A percentile compares a stretch with the other conserved stretches of the same genome.
Evolutionary conservation across 768 basidiomycete genomes (phyloP).

Genomic region (Auricularia cornea): DNA sequence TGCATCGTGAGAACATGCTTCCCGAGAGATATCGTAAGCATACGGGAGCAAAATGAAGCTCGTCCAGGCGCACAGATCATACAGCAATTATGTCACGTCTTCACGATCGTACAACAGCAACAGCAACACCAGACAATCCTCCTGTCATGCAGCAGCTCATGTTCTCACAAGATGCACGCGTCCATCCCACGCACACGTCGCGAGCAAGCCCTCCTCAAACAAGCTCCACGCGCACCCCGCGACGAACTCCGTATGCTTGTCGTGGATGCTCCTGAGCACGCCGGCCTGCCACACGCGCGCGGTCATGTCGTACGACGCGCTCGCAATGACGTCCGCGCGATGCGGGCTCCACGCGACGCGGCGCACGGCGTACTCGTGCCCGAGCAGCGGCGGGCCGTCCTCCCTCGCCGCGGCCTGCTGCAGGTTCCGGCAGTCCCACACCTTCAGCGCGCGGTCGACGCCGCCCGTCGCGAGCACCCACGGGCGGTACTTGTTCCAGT

Average conservation of each 20-base stretch:
- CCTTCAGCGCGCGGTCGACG: constrained; percentile 65
- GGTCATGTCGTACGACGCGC: constrained; percentile 90
- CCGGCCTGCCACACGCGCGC: constrained; percentile 59
- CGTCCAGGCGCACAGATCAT: no score
- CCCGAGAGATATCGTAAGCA: no score
- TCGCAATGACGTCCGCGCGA: constrained; percentile 28
- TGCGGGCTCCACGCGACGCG: constrained; percentile 73
- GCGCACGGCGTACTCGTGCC: constrained; percentile 86
- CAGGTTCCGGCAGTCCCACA: constrained; percentile 89
- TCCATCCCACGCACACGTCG: constrained; percentile 84
- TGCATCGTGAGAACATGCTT: no score
- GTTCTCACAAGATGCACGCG: background rate
- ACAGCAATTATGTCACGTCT: no score
- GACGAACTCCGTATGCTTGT: constrained; percentile 91
- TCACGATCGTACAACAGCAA: no score
- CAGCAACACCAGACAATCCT: no score
- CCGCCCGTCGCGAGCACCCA: constrained; percentile 68
- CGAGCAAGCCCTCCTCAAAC: constrained; percentile 78
- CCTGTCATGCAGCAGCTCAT: no score
- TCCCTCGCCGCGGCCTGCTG: constrained; percentile 57
- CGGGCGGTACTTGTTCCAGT: constrained; percentile 91
- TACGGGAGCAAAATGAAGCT: no score
- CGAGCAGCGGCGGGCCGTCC: constrained; percentile 61
- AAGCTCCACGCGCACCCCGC: constrained; percentile 89
- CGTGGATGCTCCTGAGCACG: constrained; percentile 43